Conservation (phyloP, 805 yeast species). For the Teunomyces stri region DNA sequence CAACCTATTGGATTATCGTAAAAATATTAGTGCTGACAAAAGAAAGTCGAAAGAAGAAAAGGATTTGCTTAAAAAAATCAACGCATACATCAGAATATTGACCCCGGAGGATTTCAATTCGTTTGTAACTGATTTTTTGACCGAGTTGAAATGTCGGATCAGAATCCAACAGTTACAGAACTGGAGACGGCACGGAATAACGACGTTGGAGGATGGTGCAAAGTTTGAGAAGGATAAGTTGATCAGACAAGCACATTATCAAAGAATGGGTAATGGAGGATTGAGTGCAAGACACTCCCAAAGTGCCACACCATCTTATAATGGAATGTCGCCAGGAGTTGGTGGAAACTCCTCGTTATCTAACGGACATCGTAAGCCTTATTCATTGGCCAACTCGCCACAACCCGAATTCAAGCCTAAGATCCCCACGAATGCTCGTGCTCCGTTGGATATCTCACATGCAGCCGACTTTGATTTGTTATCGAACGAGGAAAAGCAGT, state of each 20-base stretch:
- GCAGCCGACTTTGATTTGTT: constrained; percentile 81
- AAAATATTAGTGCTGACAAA: constrained; percentile 78
- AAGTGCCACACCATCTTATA: constrained; percentile 7
- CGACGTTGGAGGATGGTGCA: constrained; percentile 75
- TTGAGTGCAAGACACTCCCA: constrained; percentile 22
- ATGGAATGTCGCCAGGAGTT: constrained; percentile 2
- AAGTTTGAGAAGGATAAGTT: constrained; percentile 88
- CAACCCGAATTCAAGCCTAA: constrained; percentile 44
- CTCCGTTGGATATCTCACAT: constrained; percentile 66
- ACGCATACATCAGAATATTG: constrained; percentile 79
- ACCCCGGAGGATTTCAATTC: constrained; percentile 76
- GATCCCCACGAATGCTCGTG: constrained; percentile 39
- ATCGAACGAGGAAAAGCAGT: constrained; percentile 81
- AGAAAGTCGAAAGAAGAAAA: constrained; percentile 86
- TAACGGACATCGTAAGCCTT: constrained; percentile 21
- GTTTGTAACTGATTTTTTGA: constrained; percentile 68
- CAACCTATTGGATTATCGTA: constrained; percentile 78
- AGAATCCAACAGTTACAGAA: constrained; percentile 88
- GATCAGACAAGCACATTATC: constrained; percentile 59
- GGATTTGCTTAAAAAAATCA: constrained; percentile 70
- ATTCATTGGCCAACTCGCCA: constrained; percentile 20
- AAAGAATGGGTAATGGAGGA: constrained; percentile 48
- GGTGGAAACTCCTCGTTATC: constrained; percentile 4
- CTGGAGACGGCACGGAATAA: constrained; percentile 89
- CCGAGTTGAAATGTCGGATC: constrained; percentile 74